These are phyloP conservation scores for Umbelopsis sp. DNA, from an alignment of 192 early-diverging fungal genomes.

Conservation along the genomic window DNA sequence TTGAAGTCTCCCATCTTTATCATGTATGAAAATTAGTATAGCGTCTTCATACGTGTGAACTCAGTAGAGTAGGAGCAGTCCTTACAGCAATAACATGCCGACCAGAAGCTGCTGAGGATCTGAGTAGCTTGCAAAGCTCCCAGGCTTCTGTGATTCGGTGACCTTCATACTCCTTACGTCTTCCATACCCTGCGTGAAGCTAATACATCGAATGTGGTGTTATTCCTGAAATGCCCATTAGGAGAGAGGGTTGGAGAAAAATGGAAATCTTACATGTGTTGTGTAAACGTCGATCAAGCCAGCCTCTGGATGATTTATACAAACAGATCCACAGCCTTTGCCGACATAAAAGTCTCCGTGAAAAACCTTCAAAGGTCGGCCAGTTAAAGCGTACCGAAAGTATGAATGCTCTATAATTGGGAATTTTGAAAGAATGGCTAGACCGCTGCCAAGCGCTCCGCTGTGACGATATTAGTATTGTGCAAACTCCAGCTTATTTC, in stretches of 20 bases:
- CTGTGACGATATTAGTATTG: slow-evolving; percentile 13
- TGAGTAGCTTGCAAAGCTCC: slow-evolving; percentile 49
- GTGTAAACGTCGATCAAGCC: slow-evolving; percentile 58
- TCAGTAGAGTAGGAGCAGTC: not conserved
- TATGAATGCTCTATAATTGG: slow-evolving; percentile 46
- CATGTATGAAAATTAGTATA: not conserved
- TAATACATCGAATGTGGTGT: slow-evolving; percentile 9
- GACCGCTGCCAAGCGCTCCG: slow-evolving; percentile 42
- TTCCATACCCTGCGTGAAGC: slow-evolving; percentile 58
- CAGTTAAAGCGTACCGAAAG: slow-evolving; percentile 49
- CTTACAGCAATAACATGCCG: slow-evolving; percentile 59
- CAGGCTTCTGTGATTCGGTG: slow-evolving; percentile 54
- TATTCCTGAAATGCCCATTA: not conserved
- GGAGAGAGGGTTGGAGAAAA: not conserved
- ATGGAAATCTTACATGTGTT: slow-evolving; percentile 51
- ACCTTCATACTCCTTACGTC: slow-evolving; percentile 46
- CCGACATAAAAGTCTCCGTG: slow-evolving; percentile 62
- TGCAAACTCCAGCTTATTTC: not conserved
- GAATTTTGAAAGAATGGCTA: slow-evolving; percentile 46
- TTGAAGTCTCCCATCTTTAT: slow-evolving; percentile 58
- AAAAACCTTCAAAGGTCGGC: slow-evolving; percentile 49
- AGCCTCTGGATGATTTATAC: slow-evolving; percentile 49
- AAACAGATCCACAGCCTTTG: slow-evolving; percentile 51
- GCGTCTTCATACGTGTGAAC: not conserved
- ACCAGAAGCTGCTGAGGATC: slow-evolving; percentile 43